These are phyloP conservation scores for Aegilops sharonensis DNA, from an alignment of 176 grass and related monocot genomes.

Conservation along the genomic window DNA sequence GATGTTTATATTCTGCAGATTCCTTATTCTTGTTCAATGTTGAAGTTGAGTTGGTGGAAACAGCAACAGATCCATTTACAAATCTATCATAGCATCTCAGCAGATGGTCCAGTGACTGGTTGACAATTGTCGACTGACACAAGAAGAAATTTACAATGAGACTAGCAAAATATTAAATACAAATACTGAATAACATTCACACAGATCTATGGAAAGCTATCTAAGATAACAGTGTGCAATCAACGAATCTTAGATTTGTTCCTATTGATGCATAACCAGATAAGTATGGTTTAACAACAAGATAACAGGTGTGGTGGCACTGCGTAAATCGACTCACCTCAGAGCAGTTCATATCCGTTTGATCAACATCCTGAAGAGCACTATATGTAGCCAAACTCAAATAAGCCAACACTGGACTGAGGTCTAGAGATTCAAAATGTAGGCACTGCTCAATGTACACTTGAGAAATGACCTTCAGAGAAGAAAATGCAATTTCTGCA, in stretches of 20 bases:
- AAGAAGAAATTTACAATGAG: constrained; percentile 30
- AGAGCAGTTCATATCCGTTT: constrained; percentile 33
- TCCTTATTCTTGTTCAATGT: constrained; percentile 35
- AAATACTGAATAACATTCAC: constrained; percentile 4
- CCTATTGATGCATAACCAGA: not conserved
- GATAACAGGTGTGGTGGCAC: not conserved
- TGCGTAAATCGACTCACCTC: constrained; percentile 37
- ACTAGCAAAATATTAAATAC: not conserved
- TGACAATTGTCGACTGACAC: constrained; percentile 50
- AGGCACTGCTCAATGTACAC: constrained; percentile 66
- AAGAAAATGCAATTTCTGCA: constrained; percentile 57
- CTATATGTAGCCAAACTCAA: constrained; percentile 53
- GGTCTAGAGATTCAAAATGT: constrained; percentile 57
- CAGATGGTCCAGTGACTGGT: constrained; percentile 59
- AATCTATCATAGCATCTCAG: constrained; percentile 59
- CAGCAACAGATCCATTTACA: constrained; percentile 27
- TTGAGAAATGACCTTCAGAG: constrained; percentile 64
- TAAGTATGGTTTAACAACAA: not conserved
- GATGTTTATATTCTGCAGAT: constrained; percentile 31
- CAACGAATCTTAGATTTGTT: constrained; percentile 5
- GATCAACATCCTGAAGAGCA: constrained; percentile 52
- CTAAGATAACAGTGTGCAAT: not conserved
- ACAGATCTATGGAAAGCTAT: not conserved
- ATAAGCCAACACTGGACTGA: constrained; percentile 56
- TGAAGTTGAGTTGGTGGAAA: constrained; percentile 8